These are phyloP conservation scores for Lichtheimia ramosa DNA, from an alignment of 371 early-diverging fungal genomes.

Conservation along the genomic window DNA sequence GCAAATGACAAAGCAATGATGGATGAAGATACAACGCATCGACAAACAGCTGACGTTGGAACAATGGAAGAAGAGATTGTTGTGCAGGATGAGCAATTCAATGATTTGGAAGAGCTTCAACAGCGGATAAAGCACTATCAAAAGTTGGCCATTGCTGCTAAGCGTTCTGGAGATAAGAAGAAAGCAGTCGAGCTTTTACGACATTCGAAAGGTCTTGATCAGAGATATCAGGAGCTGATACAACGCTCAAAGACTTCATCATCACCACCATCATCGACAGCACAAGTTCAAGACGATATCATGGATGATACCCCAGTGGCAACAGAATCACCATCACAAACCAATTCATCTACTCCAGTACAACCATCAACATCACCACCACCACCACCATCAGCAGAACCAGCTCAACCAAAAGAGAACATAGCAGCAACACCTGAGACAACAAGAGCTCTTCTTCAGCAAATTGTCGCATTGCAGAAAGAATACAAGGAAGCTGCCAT, in stretches of 20 bases:
- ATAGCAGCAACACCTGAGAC: too few relatives aligned
- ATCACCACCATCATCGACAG: neutral
- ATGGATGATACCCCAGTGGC: constrained; percentile 1
- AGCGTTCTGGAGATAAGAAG: constrained; percentile 43
- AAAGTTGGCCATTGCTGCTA: constrained; percentile 38
- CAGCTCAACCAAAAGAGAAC: neutral
- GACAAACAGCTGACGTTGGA: neutral
- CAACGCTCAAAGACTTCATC: neutral
- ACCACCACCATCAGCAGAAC: neutral
- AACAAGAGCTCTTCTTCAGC: neutral
- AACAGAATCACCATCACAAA: neutral
- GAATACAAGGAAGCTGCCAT: constrained; percentile 69
- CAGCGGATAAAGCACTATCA: constrained; percentile 33
- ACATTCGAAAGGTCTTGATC: constrained; percentile 32
- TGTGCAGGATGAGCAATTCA: neutral
- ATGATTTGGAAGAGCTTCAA: constrained; percentile 22
- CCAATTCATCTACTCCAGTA: neutral
- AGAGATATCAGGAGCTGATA: constrained; percentile 20
- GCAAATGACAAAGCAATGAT: neutral
- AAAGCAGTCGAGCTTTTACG: constrained; percentile 37
- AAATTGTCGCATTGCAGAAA: constrained; percentile 44
- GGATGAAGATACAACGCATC: neutral
- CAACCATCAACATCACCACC: neutral
- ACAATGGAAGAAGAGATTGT: constrained; percentile 9
- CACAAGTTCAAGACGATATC: neutral